Conservation (phyloP, 495 filamentous ascomycete species). For the Ascodesmis nigricans region DNA sequence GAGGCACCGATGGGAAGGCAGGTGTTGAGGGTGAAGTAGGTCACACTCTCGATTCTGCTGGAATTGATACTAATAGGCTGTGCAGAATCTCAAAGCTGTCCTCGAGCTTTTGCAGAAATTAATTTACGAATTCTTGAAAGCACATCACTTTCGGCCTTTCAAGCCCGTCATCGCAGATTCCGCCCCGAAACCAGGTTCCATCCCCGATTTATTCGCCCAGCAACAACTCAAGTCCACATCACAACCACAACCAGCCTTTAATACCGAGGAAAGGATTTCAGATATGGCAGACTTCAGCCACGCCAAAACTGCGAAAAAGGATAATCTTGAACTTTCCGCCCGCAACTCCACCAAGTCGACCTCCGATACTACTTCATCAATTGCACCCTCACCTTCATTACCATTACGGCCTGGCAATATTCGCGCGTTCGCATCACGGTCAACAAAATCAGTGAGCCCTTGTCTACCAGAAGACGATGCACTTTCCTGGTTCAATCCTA, state of each 20-base stretch:
- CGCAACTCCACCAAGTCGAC: not conserved
- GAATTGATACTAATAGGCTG: conserved; percentile 22
- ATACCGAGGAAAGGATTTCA: too few species aligned
- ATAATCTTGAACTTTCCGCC: conserved; percentile 1
- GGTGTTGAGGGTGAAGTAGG: conserved; percentile 15
- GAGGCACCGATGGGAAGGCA: conserved; percentile 18
- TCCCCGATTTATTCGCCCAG: conserved; percentile 1
- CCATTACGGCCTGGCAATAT: too few species aligned
- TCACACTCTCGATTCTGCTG: not conserved
- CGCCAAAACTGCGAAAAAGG: conserved; percentile 10
- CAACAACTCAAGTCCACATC: not conserved
- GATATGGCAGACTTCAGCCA: conserved; percentile 12
- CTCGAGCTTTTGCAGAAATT: conserved; percentile 40
- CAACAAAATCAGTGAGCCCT: conserved; percentile 22
- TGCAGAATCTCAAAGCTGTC: conserved; percentile 25
- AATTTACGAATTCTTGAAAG: conserved; percentile 43
- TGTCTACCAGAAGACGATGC: too few species aligned
- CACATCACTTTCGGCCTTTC: conserved; percentile 38
- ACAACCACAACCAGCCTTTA: too few species aligned
- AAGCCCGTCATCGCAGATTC: conserved; percentile 6
- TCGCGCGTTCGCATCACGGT: too few species aligned
- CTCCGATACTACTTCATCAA: too few species aligned
- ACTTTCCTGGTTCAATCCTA: conserved; percentile 45
- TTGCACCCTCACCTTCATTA: too few species aligned
- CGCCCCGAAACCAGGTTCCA: not conserved